Base-by-base conservation (phyloP, 257 asterid genomes). In the Solanum etuberosum region DNA sequence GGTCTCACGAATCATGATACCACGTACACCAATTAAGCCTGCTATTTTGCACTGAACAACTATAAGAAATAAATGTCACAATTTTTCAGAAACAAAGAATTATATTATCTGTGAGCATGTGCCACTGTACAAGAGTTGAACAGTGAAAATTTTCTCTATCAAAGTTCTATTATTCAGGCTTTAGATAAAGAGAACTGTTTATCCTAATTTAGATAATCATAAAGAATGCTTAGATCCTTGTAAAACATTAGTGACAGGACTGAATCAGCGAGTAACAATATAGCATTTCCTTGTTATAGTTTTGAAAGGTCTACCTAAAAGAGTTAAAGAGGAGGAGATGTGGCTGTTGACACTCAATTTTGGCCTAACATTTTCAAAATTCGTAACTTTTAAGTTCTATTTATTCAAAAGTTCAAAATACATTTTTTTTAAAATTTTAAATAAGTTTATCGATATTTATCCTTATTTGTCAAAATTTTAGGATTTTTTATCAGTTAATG, bases 1-100 rank as follows among this genome's bases (percentile, higher is more conserved):
- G 90, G 97, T 95, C 92, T 95, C 98, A 85, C 95, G 94, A 61
- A 97, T 88, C 94, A 97, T 91, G 91, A 97, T 93, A 90, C 99
- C 99, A 83, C 29, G 87, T 74, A 93, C 86, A 86, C 98, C 99
- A 70, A 83, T 72, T 80, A 92, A 89, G 89, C 91, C 82, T 80
- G 78, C 88, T 88, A 86, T 65, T 89, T 92, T 94, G 91, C 98
- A 94, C 67, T 90, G 89, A 89, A 91, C 96, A 92, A 97, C 98
- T 97, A 90, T 90, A 84, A 84, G 88, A 88, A 72, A 35, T 34
- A 38, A 86, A 29, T 42, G 65, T 23, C 63, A 43, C 63, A 78
- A 78, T 78, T 59, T 43, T 27, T 78, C 27, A 27, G 63, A 43
- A 43, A 43, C 84, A 46, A 43, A 78, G 65, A 25, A 34, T 25